Base-by-base conservation (phyloP, 805 yeast genomes). In the Ogataea naganishii region DNA sequence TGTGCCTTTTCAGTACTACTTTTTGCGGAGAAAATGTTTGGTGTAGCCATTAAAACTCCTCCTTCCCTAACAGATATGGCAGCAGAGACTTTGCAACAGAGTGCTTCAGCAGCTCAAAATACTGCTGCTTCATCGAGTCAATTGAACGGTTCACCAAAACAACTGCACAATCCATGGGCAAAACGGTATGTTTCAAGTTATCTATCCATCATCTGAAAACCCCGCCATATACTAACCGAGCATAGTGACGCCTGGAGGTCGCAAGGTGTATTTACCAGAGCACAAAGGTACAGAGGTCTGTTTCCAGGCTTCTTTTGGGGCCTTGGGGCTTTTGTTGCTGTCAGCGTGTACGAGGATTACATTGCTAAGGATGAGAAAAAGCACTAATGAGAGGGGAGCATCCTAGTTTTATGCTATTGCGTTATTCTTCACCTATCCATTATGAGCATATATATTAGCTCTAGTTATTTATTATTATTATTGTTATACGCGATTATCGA, bases 181-280 rank as follows among this genome's bases (percentile, higher is more conserved):
- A 26, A n/a, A 10, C 13, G 29, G 20, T 18, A n/a, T 11, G 15
- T 18, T 18, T 8, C 15, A 18, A 4, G 6, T 17, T 17, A 15
- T 10, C 10, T 12, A 15, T 12, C 9, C 12, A 4, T 21, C 4
- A 21, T 4, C 7, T 21, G 6, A 14, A 12, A 12, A 12, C 13
- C 13, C 13, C 13, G 12, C 13, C 13, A 21, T 13, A 12, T 21
- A 12, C 13, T 7, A 6, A 7, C 13, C 7, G 23, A 6, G 12
- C 14, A 19, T 40, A 78, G 94, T 68, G 94, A 83, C 53, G 92
- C 94, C 27, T 83, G 95, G 95, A 77, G 94, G 66, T 80, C 75
- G 58, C 78, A 75, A 47, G 94, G 92, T 36, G 82, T 76, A 31
- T 84, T 84, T 62, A 67, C 81, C 31, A 73, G 84, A 44, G 58